Base-by-base conservation (phyloP, 208 protist genomes). In the Crithidia brevicula region DNA sequence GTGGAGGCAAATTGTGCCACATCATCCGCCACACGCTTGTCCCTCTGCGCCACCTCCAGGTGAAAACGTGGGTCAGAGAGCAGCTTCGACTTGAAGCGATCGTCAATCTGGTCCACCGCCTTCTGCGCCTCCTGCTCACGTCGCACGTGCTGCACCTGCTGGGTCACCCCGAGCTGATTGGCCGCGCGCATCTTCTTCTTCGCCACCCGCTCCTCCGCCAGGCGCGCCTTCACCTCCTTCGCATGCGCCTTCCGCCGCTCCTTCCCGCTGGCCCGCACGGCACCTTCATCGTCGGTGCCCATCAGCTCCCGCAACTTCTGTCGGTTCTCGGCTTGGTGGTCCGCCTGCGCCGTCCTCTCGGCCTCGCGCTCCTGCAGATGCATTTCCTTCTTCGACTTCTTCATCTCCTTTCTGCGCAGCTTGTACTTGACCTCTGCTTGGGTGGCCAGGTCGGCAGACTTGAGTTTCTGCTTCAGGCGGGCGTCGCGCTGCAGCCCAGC, bases 401-500 rank as follows among this genome's bases (percentile, higher is more conserved):
- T 92, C 85, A 90, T 84, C 57, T 93, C 91, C 60, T 93, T 94
- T 16, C 91, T 84, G 13, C 87, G 79, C 56, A 86, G 74, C 63
- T 89, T 93, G 81, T 96, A 94, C 82, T 94, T 96, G 11, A 93
- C 62, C 75, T 93, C 87, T 10, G 88, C 89, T 59, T 85, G 71
- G 15, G 64, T 79, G 5, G 82, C 86, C 16, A 96, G 74, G 56
- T 85, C 75, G 27, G 70, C 81, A 5, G 76, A 50, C 54, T 91
- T 83, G 54, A 93, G 72, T 68, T 82, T 85, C 63, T 92, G 82
- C 60, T 80, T 74, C 11, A 85, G 54, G 0, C 81, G 79, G 5
- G 83, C 63, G 20, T 93, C 85, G 30, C 84, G 87, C 74, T 94
- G 91, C 70, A 96, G 77, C 11, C 51, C 58, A 6, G 61, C 79